Evolutionary conservation across 2,329 filamentous ascomycete species (phyloP), one percentile per base, ranked within the genome.

Genomic region (Neonectria neomacrospora): DNA sequence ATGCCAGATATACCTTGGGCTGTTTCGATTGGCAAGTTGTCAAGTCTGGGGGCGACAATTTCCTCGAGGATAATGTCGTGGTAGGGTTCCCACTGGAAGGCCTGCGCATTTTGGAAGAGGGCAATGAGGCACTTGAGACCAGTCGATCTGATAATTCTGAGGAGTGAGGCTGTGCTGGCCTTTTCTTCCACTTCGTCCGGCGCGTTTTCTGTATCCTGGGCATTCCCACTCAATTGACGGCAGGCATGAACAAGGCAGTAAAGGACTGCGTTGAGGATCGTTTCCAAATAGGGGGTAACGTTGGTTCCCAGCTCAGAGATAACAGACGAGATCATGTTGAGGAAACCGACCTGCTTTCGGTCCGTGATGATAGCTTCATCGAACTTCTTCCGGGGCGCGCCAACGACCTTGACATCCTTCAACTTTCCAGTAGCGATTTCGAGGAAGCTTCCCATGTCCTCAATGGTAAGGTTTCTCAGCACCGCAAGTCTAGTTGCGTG

Each of bases 321-420:
- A 75, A 98, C 88, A 11, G 95, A 89, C 63, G 94, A 90, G 53
- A 96, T 85, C 93, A 98, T 96, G 75, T 96, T 97, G 54, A 97
- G 81, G 75, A 97, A 88, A 82, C 96, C 96, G 62, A 96, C 86
- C 77, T 97, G 95, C 77, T 94, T 96, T 72, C 94, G 88, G 11
- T 86, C 80, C 16, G 87, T 85, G 26, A 94, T 79, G 12, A 91
- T 66, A 47, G 92, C 86, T 28, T 83, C 79, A 1, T 82, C 76
- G 52, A 94, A 86, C 1, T 83, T 75, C 58, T 85, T 80, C 53
- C 86, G 82, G 1, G 80, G 75, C 11, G 84, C 79, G 54, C 86
- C 81, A 18, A 91, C 72, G 10, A 95, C 78, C 2, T 82, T 82
- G 14, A 93, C 78, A 44, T 85, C 82, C 39, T 84, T 86, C 18